Base-by-base conservation (phyloP, 139 green algal genomes). In the Monoraphidium neglectum region DNA sequence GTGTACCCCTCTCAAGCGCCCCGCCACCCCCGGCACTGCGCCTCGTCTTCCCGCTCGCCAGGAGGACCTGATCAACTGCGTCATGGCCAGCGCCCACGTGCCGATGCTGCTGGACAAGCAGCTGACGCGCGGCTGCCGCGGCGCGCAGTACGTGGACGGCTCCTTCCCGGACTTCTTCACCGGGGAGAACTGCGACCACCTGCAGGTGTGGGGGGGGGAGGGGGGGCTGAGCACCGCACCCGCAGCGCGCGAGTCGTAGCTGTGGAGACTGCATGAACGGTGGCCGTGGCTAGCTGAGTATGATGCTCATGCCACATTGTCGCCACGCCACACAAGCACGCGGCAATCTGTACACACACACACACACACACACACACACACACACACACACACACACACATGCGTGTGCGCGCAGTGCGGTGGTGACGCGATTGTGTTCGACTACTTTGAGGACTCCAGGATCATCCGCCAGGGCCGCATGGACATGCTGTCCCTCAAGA, bases 111-210 rank as follows among this genome's bases (percentile, higher is more conserved):
- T 80, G 37, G 66, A 72, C 65, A 32, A 10, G 8, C 35, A 6
- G 13, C 18, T 71, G 12, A 36, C 84, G 18, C 68, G 79, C 21
- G 12, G 43, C 0, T 84, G 80, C 68, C 70, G 84, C 10, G 67
- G 59, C 33, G 59, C 78, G 51, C 68, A 56, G 70, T 65, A 80
- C 59, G 77, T 91, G 49, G 87, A 91, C 64, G 87, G 87, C 43
- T 83, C 68, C 33, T 87, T 91, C 74, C 86, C 86, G 0, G 82
- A 86, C 62, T 88, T 88, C 51, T 88, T 88, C 73, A 82, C 35
- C 15, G 69, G 64, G 5, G 47, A 36, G 15, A 90, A 90, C 78
- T 87, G 70, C 38, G 86, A 90, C 12, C 62, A 84, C 30, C 77
- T 90, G 18, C 81, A 69, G 49, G n/a, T n/a, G n/a, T n/a, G n/a